Conservation (phyloP, 805 yeast species). For the Hanseniaspora mollemarum region DNA sequence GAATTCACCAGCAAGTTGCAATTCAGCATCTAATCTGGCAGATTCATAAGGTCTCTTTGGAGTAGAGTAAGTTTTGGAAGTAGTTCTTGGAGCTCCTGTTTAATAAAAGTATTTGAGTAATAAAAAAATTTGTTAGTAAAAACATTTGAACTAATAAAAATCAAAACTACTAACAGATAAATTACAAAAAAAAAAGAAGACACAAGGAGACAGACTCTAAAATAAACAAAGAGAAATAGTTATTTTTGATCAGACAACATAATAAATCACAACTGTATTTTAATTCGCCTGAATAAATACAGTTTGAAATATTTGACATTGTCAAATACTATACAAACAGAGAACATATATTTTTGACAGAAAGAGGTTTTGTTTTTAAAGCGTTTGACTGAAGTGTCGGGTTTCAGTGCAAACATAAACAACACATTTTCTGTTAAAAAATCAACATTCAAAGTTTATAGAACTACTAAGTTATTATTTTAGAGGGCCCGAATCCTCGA, state of each 20-base stretch:
- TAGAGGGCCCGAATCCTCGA: conserved; percentile 66
- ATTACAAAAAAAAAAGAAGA: not conserved
- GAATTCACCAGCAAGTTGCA: conserved; percentile 98
- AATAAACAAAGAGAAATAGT: not conserved
- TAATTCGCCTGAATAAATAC: conserved; percentile 1
- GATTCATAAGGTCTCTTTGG: conserved; percentile 99
- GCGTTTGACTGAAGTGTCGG: conserved; percentile 66
- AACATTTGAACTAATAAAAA: not conserved
- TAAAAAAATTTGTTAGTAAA: conserved; percentile 21
- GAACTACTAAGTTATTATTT: not conserved
- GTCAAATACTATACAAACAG: not conserved
- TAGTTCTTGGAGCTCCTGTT: conserved; percentile 94
- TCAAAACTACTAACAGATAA: not conserved
- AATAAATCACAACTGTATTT: conserved; percentile 1
- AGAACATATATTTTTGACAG: not conserved
- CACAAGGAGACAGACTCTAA: not conserved
- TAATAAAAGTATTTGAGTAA: not conserved
- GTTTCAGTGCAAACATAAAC: conserved; percentile 49
- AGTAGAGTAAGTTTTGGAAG: conserved; percentile 98
- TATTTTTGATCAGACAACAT: not conserved
- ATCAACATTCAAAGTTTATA: not conserved
- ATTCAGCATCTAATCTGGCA: conserved; percentile 98
- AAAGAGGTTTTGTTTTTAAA: not conserved
- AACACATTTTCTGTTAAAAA: conserved; percentile 5
- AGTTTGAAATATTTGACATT: conserved; percentile 1